Evolutionary conservation across 2,329 filamentous ascomycete species (phyloP).

Genomic region (Fusarium sulawesiense): DNA sequence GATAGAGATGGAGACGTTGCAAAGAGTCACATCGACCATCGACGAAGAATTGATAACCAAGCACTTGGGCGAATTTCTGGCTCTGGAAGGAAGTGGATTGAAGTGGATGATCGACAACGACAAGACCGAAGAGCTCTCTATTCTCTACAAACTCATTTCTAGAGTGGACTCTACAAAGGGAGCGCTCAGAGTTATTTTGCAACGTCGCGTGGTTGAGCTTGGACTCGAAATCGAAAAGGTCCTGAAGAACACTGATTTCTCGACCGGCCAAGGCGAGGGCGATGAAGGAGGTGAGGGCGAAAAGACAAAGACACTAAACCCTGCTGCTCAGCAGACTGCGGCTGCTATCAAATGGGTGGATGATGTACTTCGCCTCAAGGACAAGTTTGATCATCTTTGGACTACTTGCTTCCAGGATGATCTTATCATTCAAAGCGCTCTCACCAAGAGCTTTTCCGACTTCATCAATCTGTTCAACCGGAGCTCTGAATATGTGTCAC

Average conservation of each 20-base stretch:
- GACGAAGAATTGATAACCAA: constrained; percentile 82
- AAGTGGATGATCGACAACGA: constrained; percentile 94
- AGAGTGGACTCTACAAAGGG: constrained; percentile 80
- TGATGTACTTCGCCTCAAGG: constrained; percentile 85
- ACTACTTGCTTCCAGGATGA: constrained; percentile 78
- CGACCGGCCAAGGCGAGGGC: constrained; percentile 55
- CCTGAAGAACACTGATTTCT: constrained; percentile 67
- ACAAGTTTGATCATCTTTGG: constrained; percentile 89
- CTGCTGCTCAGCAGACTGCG: constrained; percentile 81
- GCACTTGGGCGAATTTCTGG: constrained; percentile 83
- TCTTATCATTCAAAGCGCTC: constrained; percentile 79
- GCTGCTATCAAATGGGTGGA: constrained; percentile 96
- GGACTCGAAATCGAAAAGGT: constrained; percentile 84
- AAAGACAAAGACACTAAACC: constrained; percentile 51
- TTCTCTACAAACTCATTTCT: constrained; percentile 82
- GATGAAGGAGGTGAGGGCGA: constrained; percentile 61
- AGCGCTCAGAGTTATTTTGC: constrained; percentile 76
- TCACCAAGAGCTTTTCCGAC: constrained; percentile 88
- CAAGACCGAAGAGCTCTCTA: constrained; percentile 78
- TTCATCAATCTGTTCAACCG: constrained; percentile 93
- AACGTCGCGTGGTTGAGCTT: constrained; percentile 80
- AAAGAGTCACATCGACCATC: constrained; percentile 80
- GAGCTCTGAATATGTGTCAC: constrained; percentile 90
- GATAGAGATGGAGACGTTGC: constrained; percentile 76
- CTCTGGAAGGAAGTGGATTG: constrained; percentile 85